Conservation (phyloP, 305 asterid species). For the Fraxinus angustifolia region DNA sequence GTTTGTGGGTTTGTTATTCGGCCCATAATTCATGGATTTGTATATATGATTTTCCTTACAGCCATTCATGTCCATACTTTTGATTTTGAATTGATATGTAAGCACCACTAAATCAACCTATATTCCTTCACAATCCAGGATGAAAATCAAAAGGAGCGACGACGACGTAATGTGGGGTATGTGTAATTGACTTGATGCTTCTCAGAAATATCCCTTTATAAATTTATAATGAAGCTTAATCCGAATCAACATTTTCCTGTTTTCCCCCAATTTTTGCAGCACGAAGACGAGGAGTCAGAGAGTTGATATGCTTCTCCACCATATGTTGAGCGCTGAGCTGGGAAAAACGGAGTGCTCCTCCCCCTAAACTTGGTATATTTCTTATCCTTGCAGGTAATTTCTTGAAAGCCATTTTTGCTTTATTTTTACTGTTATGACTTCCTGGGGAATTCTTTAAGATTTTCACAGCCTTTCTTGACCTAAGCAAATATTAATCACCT, state of each 20-base stretch:
- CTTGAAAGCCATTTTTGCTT: background rate
- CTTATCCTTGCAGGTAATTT: background rate
- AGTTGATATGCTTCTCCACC: conserved; percentile 90
- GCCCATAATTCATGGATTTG: background rate
- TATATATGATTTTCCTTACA: background rate
- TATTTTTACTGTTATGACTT: background rate
- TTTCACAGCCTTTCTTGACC: background rate
- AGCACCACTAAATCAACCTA: background rate
- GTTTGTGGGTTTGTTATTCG: background rate
- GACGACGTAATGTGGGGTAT: conserved; percentile 68
- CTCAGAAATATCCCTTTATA: background rate
- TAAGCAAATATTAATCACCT: background rate
- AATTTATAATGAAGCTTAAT: conserved; percentile 4
- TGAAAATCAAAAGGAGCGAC: conserved; percentile 34
- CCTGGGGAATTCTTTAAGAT: background rate
- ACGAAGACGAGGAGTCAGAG: conserved; percentile 74
- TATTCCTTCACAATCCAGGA: conserved; percentile 41
- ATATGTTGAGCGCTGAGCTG: conserved; percentile 86
- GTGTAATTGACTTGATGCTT: conserved; percentile 12
- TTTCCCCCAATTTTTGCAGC: conserved; percentile 38
- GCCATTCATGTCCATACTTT: background rate
- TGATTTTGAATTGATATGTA: background rate
- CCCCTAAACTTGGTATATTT: conserved; percentile 26
- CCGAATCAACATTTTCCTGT: conserved; percentile 13
- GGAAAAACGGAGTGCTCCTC: conserved; percentile 35